These are phyloP conservation scores for Botrytis cinerea DNA, from an alignment of 2,329 filamentous ascomycete genomes.

Conservation along the genomic window DNA sequence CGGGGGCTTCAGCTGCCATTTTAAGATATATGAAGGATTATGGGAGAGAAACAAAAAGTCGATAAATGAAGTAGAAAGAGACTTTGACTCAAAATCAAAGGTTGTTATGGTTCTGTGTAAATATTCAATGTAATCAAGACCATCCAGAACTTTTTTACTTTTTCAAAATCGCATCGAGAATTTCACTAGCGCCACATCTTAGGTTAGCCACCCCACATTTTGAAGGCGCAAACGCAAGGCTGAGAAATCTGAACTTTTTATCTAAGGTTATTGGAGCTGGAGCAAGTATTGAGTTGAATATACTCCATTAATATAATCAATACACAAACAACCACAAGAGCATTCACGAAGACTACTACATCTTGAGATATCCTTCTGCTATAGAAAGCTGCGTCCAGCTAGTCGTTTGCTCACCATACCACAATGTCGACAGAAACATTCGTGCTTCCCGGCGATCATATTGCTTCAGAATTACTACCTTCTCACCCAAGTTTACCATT, in stretches of 20 bases:
- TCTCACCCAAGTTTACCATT: constrained; percentile 68
- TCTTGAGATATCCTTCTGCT: neutral
- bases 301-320: neutral
- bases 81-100: constrained; percentile 19
- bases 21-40: constrained; percentile 24
- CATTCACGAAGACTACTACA: neutral
- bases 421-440: constrained; percentile 51
- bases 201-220: constrained; percentile 8
- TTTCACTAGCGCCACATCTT: constrained; percentile 37
- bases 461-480: constrained; percentile 68
- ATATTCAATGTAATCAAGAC: neutral
- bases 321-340: neutral
- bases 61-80: neutral
- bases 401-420: neutral
- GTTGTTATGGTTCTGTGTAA: constrained; percentile 21
- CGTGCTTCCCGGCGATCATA: constrained; percentile 78
- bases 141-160: constrained; percentile 32
- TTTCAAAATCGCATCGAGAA: constrained; percentile 31
- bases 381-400: neutral
- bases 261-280: no score
- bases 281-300: neutral
- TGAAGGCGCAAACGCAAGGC: constrained; percentile 34
- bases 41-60: neutral
- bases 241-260: constrained; percentile 30
- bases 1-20: constrained; percentile 39